Conservation (phyloP, 1,139 yeast genomes). For the Kurtzmaniella quercitrusa region DNA sequence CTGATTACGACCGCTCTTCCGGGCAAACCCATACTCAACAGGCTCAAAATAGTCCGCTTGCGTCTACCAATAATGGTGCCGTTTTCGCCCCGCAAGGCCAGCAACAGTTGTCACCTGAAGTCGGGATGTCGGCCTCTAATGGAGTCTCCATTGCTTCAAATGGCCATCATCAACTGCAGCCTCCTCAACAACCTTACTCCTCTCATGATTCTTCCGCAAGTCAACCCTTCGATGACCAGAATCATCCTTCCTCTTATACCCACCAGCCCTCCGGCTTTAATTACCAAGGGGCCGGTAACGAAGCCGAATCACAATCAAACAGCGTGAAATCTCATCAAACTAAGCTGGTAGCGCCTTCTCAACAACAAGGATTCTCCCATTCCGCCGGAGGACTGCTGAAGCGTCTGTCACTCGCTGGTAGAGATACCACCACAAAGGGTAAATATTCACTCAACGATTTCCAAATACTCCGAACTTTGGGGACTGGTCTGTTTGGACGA, state of each 20-base stretch:
- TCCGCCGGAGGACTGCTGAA: not conserved
- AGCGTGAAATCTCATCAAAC: not conserved
- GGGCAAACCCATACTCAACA: not conserved
- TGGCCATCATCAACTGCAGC: not conserved
- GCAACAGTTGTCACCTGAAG: not conserved
- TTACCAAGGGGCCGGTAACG: conserved; percentile 10
- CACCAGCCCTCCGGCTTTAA: conserved; percentile 2
- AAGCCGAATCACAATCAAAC: conserved; percentile 11
- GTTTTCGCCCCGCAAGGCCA: not conserved
- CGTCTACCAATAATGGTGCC: not conserved
- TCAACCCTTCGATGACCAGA: not conserved
- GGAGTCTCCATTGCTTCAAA: not conserved
- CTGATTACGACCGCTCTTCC: not conserved
- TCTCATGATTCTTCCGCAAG: not conserved
- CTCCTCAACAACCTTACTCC: not conserved
- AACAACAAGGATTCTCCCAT: not conserved
- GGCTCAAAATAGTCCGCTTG: not conserved
- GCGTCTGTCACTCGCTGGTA: not conserved
- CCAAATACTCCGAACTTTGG: conserved; percentile 51
- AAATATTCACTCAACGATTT: conserved; percentile 53
- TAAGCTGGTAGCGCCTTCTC: not conserved
- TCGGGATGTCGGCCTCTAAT: not conserved
- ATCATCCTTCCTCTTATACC: conserved; percentile 1
- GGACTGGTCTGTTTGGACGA: conserved; percentile 63
- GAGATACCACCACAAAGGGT: conserved; percentile 37